Percentiles rank a stretch among this genome's conserved stretches.
Conservation (phyloP, 306 rosid species). For the Potentilla sterilis region DNA sequence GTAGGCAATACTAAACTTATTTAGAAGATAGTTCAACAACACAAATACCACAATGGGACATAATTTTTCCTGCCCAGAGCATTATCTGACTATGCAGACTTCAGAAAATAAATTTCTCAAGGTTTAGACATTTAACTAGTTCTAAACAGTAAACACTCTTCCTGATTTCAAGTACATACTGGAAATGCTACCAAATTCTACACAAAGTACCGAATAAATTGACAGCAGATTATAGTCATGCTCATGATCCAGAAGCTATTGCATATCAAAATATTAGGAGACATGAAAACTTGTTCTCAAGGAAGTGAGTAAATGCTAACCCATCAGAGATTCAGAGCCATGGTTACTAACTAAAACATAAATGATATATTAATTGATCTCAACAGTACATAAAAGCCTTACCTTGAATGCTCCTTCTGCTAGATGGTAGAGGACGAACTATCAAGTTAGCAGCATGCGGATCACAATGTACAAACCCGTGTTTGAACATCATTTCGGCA, state of each 20-base stretch:
- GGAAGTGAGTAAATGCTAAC: not conserved
- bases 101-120: not conserved
- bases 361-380: conserved; percentile 8
- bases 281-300: not conserved
- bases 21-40: not conserved
- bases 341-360: not conserved
- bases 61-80: not conserved
- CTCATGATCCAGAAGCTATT: not conserved
- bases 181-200: not conserved
- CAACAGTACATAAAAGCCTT: conserved; percentile 28
- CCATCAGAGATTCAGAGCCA: not conserved
- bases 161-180: not conserved
- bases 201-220: not conserved
- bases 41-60: not conserved
- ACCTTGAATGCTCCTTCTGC: conserved; percentile 66
- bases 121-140: not conserved
- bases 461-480: conserved; percentile 98
- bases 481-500: conserved; percentile 99
- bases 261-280: not conserved
- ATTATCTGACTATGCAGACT: not conserved
- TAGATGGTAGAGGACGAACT: conserved; percentile 78
- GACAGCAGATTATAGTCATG: conserved; percentile 1
- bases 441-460: conserved; percentile 94
- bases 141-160: not conserved
- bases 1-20: not conserved